phyloP scores from a whole-genome alignment of 306 rosid genomes.

The Lathyrus sativus region DNA sequence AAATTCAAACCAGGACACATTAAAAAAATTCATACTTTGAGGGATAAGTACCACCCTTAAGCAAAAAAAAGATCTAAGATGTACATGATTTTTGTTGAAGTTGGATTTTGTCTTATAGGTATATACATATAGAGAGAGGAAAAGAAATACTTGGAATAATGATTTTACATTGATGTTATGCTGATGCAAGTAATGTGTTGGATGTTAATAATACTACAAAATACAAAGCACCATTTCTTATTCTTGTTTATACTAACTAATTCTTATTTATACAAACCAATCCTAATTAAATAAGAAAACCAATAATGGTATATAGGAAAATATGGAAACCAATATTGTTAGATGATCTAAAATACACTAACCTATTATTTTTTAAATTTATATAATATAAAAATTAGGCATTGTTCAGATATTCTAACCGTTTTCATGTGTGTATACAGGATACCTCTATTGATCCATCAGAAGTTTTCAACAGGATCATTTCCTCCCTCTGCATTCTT shows the following conservation, averaged over 20 bases:
- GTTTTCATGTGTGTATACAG: constrained; percentile 49
- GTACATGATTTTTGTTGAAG: constrained; percentile 34
- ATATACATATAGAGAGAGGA: background rate
- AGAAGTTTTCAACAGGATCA: constrained; percentile 92
- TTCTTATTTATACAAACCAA: constrained; percentile 7
- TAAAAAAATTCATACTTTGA: background rate
- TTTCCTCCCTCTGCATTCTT: constrained; percentile 80
- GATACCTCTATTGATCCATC: constrained; percentile 97
- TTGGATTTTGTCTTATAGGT: background rate
- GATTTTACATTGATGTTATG: constrained; percentile 4
- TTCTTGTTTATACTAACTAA: constrained; percentile 9
- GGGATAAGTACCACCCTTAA: background rate
- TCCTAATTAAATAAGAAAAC: constrained; percentile 11
- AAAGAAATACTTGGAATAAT: background rate
- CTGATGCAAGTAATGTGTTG: background rate
- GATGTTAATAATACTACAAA: constrained; percentile 1
- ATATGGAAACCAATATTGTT: background rate
- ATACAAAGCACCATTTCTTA: background rate
- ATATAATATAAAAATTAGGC: background rate
- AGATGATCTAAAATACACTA: background rate
- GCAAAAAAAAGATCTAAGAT: constrained; percentile 22
- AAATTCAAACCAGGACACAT: constrained; percentile 3
- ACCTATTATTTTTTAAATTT: background rate
- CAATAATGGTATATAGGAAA: background rate
- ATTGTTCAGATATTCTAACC: background rate